Percentiles rank a stretch among this genome's conserved stretches.
Evolutionary conservation across 139 green algal species (phyloP).

Genomic region (Bryopsis sp.): DNA sequence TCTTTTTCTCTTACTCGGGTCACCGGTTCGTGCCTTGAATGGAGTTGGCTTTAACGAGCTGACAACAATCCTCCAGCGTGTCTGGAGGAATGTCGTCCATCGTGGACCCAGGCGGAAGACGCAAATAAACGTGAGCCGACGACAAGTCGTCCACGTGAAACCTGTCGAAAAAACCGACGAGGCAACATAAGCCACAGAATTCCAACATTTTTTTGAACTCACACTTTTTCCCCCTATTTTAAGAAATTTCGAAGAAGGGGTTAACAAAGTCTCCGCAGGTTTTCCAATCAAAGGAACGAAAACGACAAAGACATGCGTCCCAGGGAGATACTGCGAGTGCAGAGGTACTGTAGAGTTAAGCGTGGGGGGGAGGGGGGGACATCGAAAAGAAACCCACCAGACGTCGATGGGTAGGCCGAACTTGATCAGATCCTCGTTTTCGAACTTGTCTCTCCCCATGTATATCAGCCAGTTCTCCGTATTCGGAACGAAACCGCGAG

Average conservation of each 20-base stretch:
- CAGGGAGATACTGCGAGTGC: background rate
- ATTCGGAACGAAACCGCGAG: background rate
- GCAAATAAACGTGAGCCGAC: constrained; percentile 92
- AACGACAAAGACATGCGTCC: background rate
- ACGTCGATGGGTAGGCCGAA: constrained; percentile 62
- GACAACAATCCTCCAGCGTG: constrained; percentile 79
- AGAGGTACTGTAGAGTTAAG: background rate
- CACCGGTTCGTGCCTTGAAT: constrained; percentile 78
- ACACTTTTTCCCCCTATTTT: too few species aligned
- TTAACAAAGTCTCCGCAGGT: too few species aligned
- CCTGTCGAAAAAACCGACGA: constrained; percentile 38
- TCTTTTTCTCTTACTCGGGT: too few species aligned
- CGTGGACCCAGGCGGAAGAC: constrained; percentile 50
- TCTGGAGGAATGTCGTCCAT: constrained; percentile 72
- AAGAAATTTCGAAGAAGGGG: too few species aligned
- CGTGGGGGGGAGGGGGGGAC: background rate
- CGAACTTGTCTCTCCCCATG: constrained; percentile 83
- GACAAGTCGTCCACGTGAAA: constrained; percentile 95
- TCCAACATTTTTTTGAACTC: too few species aligned
- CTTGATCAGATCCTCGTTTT: constrained; percentile 92
- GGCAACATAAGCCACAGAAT: too few species aligned
- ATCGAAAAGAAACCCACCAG: constrained; percentile 28
- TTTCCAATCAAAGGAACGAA: background rate
- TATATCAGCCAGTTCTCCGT: constrained; percentile 75
- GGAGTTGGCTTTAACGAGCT: constrained; percentile 95